A percentile compares a stretch with the other conserved stretches of the same genome.
Conservation (phyloP, 441 rosid genomes). For the Omphalea diandra region DNA sequence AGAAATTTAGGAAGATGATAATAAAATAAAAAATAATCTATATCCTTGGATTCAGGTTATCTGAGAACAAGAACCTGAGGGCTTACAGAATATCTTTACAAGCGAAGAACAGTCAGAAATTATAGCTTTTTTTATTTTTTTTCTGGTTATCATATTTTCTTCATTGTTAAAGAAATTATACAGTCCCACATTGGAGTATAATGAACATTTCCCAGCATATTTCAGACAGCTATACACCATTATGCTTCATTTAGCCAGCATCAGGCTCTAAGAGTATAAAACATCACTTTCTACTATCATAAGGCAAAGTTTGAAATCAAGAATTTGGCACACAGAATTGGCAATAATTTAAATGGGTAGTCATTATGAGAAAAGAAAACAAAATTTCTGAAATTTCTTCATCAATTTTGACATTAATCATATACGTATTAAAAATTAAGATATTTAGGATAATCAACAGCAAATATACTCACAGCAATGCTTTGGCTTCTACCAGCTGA, state of each 20-base stretch:
- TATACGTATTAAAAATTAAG: conserved; percentile 4
- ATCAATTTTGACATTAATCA: neutral
- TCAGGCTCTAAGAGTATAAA: neutral
- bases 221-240: neutral
- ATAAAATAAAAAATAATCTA: neutral
- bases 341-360: neutral
- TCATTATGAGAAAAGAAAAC: neutral
- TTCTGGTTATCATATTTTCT: neutral
- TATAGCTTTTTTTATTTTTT: neutral
- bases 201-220: neutral
- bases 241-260: neutral
- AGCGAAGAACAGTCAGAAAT: neutral
- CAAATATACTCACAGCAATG: conserved; percentile 52
- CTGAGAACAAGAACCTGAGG: neutral
- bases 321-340: neutral
- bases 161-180: neutral
- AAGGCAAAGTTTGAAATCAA: neutral
- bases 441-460: neutral
- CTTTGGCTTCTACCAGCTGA: conserved; percentile 56
- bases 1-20: conserved; percentile 10
- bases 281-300: neutral
- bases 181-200: neutral
- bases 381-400: neutral
- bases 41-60: neutral
- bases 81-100: neutral